Conservation (phyloP, 805 yeast species). For the Zygotorulaspora danielsina region DNA sequence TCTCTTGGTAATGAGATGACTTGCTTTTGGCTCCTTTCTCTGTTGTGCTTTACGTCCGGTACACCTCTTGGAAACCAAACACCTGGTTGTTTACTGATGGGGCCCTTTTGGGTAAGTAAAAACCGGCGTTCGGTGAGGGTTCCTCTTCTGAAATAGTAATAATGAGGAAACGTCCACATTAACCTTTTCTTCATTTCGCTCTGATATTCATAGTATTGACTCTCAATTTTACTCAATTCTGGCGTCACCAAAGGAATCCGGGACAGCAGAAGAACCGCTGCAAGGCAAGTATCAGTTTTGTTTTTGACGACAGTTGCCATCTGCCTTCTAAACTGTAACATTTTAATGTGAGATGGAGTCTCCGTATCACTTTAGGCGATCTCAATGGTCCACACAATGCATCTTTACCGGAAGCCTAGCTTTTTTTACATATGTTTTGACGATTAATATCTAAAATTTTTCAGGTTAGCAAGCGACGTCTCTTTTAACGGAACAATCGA, state of each 20-base stretch:
- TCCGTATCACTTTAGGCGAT: not conserved
- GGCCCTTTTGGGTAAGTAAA: constrained; percentile 68
- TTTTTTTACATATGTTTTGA: too few species aligned
- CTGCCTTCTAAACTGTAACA: constrained; percentile 14
- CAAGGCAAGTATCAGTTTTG: constrained; percentile 22
- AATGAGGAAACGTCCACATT: constrained; percentile 97
- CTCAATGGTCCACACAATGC: not conserved
- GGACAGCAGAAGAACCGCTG: constrained; percentile 61
- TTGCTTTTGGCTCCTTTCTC: constrained; percentile 85
- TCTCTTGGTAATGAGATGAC: constrained; percentile 69
- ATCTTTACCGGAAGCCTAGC: not conserved
- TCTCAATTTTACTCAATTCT: constrained; percentile 66
- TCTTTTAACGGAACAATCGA: constrained; percentile 1
- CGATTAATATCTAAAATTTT: constrained; percentile 1
- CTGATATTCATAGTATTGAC: constrained; percentile 75
- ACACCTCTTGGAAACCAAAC: constrained; percentile 77
- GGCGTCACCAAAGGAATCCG: constrained; percentile 83
- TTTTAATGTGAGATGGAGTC: not conserved
- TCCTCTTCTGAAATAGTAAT: constrained; percentile 87
- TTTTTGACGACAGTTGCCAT: constrained; percentile 20
- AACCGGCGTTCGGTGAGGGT: constrained; percentile 81
- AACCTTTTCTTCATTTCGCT: constrained; percentile 80
- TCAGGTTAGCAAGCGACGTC: not conserved
- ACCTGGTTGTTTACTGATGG: constrained; percentile 66
- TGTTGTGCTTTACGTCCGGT: constrained; percentile 80